Percentiles rank a stretch among this genome's conserved stretches.
phyloP scores from a whole-genome alignment of 371 early-diverging fungal genomes.

The Rhizopus stolonifer region DNA sequence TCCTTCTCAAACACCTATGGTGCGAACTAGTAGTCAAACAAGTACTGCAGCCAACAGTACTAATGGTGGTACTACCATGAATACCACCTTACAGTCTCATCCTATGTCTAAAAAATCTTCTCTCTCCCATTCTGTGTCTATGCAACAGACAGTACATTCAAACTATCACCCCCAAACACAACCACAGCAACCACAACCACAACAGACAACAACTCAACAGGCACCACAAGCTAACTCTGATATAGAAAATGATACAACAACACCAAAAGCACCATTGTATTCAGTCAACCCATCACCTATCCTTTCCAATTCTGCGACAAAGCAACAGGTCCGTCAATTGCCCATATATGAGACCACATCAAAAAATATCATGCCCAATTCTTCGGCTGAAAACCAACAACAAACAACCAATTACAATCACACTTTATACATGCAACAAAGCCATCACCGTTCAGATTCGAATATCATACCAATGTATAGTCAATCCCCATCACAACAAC shows the following conservation, averaged over 20 bases:
- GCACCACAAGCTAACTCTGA: not conserved
- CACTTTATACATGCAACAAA: not conserved
- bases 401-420: not conserved
- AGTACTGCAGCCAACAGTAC: slow-evolving; percentile 1
- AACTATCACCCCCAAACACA: too few relatives aligned
- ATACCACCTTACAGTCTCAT: slow-evolving; percentile 32
- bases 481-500: not conserved
- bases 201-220: not conserved
- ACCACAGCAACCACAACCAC: too few relatives aligned
- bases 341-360: not conserved
- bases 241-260: not conserved
- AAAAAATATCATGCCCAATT: not conserved
- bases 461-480: not conserved
- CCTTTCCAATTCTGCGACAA: not conserved
- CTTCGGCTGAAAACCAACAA: not conserved
- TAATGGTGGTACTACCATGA: slow-evolving; percentile 10
- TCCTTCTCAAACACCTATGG: slow-evolving; percentile 18
- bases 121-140: not conserved
- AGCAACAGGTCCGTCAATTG: not conserved
- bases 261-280: not conserved
- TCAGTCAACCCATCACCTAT: not conserved
- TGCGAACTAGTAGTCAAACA: slow-evolving; percentile 11
- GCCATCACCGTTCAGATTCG: not conserved
- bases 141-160: not conserved
- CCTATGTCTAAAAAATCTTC: slow-evolving; percentile 16